Evolutionary conservation across 306 rosid species (phyloP), one percentile per base, ranked within the genome.

Genomic region (Argentina anserina): DNA sequence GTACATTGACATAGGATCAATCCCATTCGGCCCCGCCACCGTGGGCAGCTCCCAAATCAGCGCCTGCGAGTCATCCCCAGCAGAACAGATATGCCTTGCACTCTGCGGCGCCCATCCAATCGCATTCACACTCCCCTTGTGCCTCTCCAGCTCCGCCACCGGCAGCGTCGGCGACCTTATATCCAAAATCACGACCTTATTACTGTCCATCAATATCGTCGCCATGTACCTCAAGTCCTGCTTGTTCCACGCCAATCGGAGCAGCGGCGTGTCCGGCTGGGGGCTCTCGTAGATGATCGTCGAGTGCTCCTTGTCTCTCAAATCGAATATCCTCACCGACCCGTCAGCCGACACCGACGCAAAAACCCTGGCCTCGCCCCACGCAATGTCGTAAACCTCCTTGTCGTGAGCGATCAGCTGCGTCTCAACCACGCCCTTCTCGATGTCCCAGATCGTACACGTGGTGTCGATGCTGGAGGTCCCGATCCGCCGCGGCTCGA

Each of bases 361-460:
- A 26, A 91, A 94, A 28, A 91, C 96, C 56, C 93, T 65, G 3
- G 99, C 96, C 61, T 94, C 97, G 0, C 99, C 99, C 99, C 99
- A 94, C 0, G 96, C 97, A 56, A 94, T 88, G 78, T 89, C 97
- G 78, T 91, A 88, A 0, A 94, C 99, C 85, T 94, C 99, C 36
- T 91, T 89, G 18, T 94, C 99, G 46, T 94, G 99, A 10, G 99
- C 99, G n/a, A 94, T 94, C 28, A 94, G 88, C 86, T 94, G 99
- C 21, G 99, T 94, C 46, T 94, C 99, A 0, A 94, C 99, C 29
- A 88, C 93, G 4, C 83, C 80, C 60, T 78, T 86, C 7, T 94
- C 97, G 17, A 94, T 80, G 59, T 94, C 98, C 98, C 98, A 94
- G 43, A 94, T 77, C 9, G 98, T 94, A 29, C 98, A 94, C 0